Evolutionary conservation across 2,329 filamentous ascomycete species (phyloP).

Genomic region (Hypoxylon sp.): DNA sequence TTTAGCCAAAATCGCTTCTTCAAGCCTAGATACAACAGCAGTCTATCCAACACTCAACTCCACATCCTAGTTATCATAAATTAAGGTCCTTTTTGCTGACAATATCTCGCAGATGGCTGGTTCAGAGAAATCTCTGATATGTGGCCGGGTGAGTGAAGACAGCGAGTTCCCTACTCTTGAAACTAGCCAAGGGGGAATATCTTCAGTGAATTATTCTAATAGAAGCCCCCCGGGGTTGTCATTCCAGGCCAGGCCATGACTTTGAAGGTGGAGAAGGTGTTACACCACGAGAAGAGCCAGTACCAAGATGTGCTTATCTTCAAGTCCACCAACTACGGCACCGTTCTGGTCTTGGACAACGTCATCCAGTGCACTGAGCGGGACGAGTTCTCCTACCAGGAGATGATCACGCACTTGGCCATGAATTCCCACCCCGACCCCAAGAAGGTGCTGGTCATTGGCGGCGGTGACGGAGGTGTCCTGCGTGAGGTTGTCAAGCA

Average conservation of each 20-base stretch:
- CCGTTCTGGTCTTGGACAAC: slow-evolving; percentile 96
- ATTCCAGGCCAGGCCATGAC: slow-evolving; percentile 92
- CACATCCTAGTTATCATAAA: not conserved
- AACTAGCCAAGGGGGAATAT: slow-evolving; percentile 7
- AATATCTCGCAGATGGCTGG: slow-evolving; percentile 85
- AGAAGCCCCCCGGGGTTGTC: not conserved
- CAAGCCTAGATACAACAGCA: not conserved
- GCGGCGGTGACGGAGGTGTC: slow-evolving; percentile 96
- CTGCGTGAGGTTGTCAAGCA: slow-evolving; percentile 99
- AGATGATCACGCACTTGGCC: slow-evolving; percentile 99
- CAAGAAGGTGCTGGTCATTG: slow-evolving; percentile 98
- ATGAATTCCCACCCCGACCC: slow-evolving; percentile 99
- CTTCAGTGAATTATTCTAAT: slow-evolving; percentile 20
- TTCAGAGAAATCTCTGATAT: slow-evolving; percentile 99
- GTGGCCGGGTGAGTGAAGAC: slow-evolving; percentile 79
- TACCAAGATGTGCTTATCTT: slow-evolving; percentile 99
- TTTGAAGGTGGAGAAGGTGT: slow-evolving; percentile 95
- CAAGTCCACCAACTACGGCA: slow-evolving; percentile 97
- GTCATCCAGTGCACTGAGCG: slow-evolving; percentile 99
- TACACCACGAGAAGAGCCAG: slow-evolving; percentile 99
- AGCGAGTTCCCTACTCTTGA: not conserved
- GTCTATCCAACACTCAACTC: not conserved
- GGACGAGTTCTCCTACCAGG: slow-evolving; percentile 99
- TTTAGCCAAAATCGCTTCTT: not conserved
- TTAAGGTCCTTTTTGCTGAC: slow-evolving; percentile 29